These are phyloP conservation scores for Lomentospora prolificans DNA, from an alignment of 2,329 filamentous ascomycete species.

Conservation along the genomic window DNA sequence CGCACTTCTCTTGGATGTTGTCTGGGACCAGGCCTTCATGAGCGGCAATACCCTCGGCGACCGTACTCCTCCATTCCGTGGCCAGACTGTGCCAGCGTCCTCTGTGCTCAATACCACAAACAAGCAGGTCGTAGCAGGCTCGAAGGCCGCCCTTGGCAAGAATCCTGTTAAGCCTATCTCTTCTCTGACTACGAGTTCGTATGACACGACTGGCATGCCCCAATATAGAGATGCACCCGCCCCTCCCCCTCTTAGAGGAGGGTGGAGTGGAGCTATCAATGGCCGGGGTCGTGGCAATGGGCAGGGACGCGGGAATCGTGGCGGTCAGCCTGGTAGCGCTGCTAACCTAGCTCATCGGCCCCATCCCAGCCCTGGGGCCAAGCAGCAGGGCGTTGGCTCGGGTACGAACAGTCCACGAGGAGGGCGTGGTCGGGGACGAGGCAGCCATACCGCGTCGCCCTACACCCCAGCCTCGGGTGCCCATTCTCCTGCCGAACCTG, in stretches of 20 bases:
- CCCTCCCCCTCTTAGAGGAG: constrained; percentile 44
- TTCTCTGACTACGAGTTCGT: constrained; percentile 43
- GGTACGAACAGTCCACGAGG: constrained; percentile 2
- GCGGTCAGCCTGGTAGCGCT: constrained; percentile 21
- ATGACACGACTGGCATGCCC: constrained; percentile 46
- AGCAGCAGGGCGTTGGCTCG: constrained; percentile 1
- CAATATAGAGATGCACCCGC: constrained; percentile 51
- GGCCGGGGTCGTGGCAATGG: constrained; percentile 38
- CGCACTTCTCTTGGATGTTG: constrained; percentile 73
- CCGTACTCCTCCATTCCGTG: constrained; percentile 85
- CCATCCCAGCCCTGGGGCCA: constrained; percentile 5
- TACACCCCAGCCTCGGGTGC: constrained; percentile 15
- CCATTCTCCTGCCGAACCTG: constrained; percentile 9
- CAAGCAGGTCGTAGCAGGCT: constrained; percentile 66
- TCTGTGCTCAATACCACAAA: constrained; percentile 81
- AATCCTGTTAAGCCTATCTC: constrained; percentile 32
- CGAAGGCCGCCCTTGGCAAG: constrained; percentile 37
- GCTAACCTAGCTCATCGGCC: constrained; percentile 11
- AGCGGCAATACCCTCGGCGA: constrained; percentile 87
- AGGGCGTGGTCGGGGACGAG: constrained; percentile 19
- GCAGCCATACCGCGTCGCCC: constrained; percentile 10
- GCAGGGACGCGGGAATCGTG: constrained; percentile 26
- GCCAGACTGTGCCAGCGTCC: constrained; percentile 81
- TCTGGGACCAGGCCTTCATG: constrained; percentile 96
- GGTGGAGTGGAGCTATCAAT: constrained; percentile 47